Conservation (phyloP, 331 rosid genomes). For the Prunus yedoensis region DNA sequence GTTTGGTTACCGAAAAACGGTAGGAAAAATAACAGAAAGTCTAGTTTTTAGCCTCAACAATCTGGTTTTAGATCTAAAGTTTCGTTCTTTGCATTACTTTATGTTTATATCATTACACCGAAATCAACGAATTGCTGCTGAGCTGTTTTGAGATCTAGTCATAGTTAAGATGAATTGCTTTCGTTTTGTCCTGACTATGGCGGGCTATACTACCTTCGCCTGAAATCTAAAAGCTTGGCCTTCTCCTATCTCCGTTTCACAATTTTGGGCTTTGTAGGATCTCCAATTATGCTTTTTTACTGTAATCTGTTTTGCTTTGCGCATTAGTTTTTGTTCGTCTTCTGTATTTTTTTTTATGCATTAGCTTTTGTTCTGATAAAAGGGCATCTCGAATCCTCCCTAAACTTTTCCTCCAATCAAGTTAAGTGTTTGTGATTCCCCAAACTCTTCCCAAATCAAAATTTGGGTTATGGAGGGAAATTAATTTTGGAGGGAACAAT, state of each 20-base stretch:
- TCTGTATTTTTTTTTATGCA: neutral
- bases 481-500: neutral
- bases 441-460: neutral
- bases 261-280: neutral
- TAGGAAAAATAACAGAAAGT: neutral
- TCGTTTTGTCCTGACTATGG: neutral
- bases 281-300: neutral
- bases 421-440: neutral
- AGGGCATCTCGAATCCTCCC: neutral
- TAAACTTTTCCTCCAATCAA: neutral
- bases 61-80: constrained; percentile 1
- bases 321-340: neutral
- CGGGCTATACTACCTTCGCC: neutral
- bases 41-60: neutral
- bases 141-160: neutral
- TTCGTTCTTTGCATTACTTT: neutral
- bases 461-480: neutral
- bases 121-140: neutral
- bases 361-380: neutral
- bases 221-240: neutral
- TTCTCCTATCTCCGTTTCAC: neutral
- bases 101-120: neutral
- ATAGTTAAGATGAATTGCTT: neutral
- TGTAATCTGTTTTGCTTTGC: neutral
- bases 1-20: constrained; percentile 14